Conservation (phyloP, 2,329 filamentous ascomycete genomes). For the Alternaria burnsii region DNA sequence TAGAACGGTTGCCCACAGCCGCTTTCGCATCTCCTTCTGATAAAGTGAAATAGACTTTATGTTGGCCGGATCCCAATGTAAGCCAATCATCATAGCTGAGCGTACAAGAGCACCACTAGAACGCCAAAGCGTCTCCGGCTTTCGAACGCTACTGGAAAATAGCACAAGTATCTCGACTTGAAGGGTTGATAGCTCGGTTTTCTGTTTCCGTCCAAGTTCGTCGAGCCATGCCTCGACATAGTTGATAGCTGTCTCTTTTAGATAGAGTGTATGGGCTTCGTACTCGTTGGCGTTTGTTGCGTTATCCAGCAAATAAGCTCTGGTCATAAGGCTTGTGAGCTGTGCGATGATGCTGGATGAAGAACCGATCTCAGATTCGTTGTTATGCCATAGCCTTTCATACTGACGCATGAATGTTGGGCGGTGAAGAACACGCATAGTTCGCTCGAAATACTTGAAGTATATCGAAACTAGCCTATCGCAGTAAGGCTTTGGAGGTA, state of each 20-base stretch:
- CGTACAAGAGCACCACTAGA: conserved; percentile 50
- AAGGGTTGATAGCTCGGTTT: conserved; percentile 31
- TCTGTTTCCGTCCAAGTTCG: conserved; percentile 31
- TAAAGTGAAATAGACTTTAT: conserved; percentile 47
- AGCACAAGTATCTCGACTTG: conserved; percentile 30
- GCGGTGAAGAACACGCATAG: conserved; percentile 33
- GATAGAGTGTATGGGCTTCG: conserved; percentile 18
- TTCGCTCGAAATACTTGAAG: conserved; percentile 34
- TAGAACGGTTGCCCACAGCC: conserved; percentile 57
- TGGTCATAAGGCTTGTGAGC: conserved; percentile 30
- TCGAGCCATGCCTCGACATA: conserved; percentile 33
- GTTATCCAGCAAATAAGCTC: conserved; percentile 32
- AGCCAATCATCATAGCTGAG: conserved; percentile 54
- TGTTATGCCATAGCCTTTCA: conserved; percentile 27
- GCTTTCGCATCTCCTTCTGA: conserved; percentile 52
- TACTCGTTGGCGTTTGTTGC: conserved; percentile 14
- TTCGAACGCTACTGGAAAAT: conserved; percentile 22
- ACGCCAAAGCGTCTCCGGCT: conserved; percentile 33
- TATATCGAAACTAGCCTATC: conserved; percentile 33
- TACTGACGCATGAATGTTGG: conserved; percentile 38
- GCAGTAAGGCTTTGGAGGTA: conserved; percentile 32
- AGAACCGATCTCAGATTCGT: conserved; percentile 17
- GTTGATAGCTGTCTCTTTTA: conserved; percentile 24
- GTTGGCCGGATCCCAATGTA: conserved; percentile 52
- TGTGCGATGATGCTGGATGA: conserved; percentile 35